These are phyloP conservation scores for Silene uniflora DNA, from an alignment of 148 eudicot genomes.

Conservation along the genomic window DNA sequence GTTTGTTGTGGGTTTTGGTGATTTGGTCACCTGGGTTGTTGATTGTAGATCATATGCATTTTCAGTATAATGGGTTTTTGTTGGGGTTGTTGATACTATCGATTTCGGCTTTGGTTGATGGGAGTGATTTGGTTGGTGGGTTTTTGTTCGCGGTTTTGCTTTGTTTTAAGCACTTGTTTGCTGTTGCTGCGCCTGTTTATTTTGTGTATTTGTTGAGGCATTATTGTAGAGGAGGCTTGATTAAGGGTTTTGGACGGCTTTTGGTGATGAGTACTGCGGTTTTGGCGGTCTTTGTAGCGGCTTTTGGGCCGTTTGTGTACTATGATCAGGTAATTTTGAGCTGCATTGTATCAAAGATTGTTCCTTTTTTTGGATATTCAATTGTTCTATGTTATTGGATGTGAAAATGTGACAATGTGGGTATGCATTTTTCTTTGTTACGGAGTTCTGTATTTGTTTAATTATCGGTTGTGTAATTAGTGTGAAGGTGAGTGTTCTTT, in stretches of 20 bases:
- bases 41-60: slow-evolving; percentile 90
- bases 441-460: too few relatives aligned
- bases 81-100: slow-evolving; percentile 71
- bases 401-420: slow-evolving; percentile 10
- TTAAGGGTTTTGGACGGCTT: slow-evolving; percentile 65
- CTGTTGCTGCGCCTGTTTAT: slow-evolving; percentile 95
- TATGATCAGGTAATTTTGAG: slow-evolving; percentile 61
- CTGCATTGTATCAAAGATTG: background rate
- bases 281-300: slow-evolving; percentile 54
- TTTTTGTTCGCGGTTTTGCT: slow-evolving; percentile 71
- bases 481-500: too few relatives aligned
- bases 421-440: background rate
- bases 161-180: slow-evolving; percentile 89
- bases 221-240: slow-evolving; percentile 71
- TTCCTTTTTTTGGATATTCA: background rate
- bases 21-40: slow-evolving; percentile 73
- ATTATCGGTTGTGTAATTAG: too few relatives aligned
- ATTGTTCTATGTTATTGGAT: slow-evolving; percentile 11
- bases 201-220: slow-evolving; percentile 87
- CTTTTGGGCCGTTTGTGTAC: slow-evolving; percentile 86
- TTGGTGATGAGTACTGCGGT: slow-evolving; percentile 61
- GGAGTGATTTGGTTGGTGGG: slow-evolving; percentile 82
- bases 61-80: slow-evolving; percentile 94
- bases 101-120: slow-evolving; percentile 57
- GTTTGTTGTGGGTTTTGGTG: slow-evolving; percentile 71